Percentiles rank a stretch among this genome's conserved stretches.
Conservation (phyloP, 164 flowering plant species). For the Stephania yunnanensis region DNA sequence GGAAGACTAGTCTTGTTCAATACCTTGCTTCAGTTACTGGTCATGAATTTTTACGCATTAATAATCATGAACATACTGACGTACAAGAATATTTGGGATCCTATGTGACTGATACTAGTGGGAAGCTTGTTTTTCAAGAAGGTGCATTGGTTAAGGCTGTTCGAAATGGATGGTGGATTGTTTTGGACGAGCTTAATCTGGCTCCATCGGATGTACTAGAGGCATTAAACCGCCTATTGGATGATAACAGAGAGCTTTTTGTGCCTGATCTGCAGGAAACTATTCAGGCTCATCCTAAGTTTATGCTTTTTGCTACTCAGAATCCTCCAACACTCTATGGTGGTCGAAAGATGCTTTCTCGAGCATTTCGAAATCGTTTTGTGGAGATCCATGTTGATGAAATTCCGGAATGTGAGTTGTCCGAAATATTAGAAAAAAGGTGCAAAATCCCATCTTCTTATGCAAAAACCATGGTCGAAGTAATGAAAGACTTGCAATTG, state of each 20-base stretch:
- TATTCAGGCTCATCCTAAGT: constrained; percentile 73
- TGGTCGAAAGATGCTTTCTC: constrained; percentile 94
- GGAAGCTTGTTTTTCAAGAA: constrained; percentile 85
- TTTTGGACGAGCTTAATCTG: constrained; percentile 92
- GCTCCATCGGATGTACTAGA: constrained; percentile 98
- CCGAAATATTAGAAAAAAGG: constrained; percentile 50
- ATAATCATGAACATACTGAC: constrained; percentile 97
- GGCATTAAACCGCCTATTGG: constrained; percentile 85
- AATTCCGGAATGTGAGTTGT: constrained; percentile 78
- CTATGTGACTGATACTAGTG: constrained; percentile 68
- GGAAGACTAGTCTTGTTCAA: constrained; percentile 93
- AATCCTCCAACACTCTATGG: constrained; percentile 92
- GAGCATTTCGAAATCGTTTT: constrained; percentile 96
- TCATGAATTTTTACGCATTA: constrained; percentile 84
- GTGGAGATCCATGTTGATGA: constrained; percentile 97
- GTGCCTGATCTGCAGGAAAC: constrained; percentile 79
- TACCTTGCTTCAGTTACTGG: constrained; percentile 85
- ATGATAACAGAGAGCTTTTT: constrained; percentile 94
- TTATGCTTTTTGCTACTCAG: constrained; percentile 99
- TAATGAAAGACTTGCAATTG: constrained; percentile 93
- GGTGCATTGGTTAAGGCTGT: constrained; percentile 91
- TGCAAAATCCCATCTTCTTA: constrained; percentile 59
- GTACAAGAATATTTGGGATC: constrained; percentile 93
- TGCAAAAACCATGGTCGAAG: constrained; percentile 81
- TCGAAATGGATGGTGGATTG: constrained; percentile 86